Conservation (phyloP, 1,284 basidiomycete species). For the Malassezia globosa region DNA sequence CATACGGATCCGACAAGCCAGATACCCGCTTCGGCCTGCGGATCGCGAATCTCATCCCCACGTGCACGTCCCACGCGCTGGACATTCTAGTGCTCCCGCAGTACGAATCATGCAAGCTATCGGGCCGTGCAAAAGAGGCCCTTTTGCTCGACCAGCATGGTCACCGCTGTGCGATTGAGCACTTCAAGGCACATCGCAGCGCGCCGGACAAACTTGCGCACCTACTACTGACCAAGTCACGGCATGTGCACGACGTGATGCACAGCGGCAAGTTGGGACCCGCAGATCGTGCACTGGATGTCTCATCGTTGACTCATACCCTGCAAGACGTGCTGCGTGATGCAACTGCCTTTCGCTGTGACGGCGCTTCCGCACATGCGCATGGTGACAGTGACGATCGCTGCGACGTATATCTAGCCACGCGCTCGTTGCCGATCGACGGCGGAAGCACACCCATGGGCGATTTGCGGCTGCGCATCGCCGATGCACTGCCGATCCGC, state of each 20-base stretch:
- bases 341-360: conserved; percentile 15
- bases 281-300: conserved; percentile 25
- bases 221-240: conserved; percentile 31
- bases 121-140: conserved; percentile 25
- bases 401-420: conserved; percentile 21
- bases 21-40: conserved; percentile 69
- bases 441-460: conserved; percentile 79
- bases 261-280: too few species aligned
- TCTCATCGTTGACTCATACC: conserved; percentile 6
- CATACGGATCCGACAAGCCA: conserved; percentile 86
- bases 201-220: conserved; percentile 23
- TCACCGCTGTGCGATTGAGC: conserved; percentile 19
- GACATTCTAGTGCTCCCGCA: conserved; percentile 15
- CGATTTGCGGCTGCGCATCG: conserved; percentile 56
- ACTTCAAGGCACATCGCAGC: conserved; percentile 21
- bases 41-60: conserved; percentile 24
- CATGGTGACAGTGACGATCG: too few species aligned
- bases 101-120: conserved; percentile 11
- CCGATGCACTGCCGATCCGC: conserved; percentile 52
- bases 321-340: conserved; percentile 49
- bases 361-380: conserved; percentile 52
- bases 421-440: conserved; percentile 45
- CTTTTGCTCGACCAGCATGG: conserved; percentile 21
- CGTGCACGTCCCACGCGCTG: conserved; percentile 9
- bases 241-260: conserved; percentile 7